Base-by-base conservation (phyloP, 2,329 filamentous ascomycete species). In the Fusarium pseudocircinatum region DNA sequence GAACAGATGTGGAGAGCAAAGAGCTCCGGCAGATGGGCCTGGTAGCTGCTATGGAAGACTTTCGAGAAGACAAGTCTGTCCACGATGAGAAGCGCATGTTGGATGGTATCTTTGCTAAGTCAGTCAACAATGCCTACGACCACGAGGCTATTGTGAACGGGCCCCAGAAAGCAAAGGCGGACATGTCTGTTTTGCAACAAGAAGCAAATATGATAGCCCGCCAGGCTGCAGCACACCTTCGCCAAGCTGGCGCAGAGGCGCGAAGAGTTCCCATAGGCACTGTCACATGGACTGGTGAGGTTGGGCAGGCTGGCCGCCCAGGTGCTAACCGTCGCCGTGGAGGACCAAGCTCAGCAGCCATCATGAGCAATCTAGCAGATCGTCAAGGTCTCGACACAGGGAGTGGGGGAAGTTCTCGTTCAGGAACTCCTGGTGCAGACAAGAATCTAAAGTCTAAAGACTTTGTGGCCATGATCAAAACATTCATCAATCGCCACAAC, bases 281-380 rank as follows among this genome's bases (percentile, higher is more conserved):
- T 0, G 94, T 96, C 14, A 98, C 96, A 2, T 98, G 96, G 96
- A 98, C 96, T 0, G 96, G 96, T 4, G 90, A 93, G 75, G 90
- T 93, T 52, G 96, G 96, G 15, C 88, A 92, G 56, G 91, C 91
- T 9, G 96, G 95, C 3, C 87, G 93, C 40, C 93, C 93, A 2
- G 88, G 90, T 32, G 86, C 84, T 40, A 83, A 82, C 63, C 87
- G 84, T 26, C 86, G 87, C 1, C 87, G 84, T 44, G 87, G 82
- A 39, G 88, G 87, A 8, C 87, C 88, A 9, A 84, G 86, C 72
- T 89, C 89, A 4, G 83, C 87, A 4, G 83, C 85, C 40, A 84
- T 93, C 28, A 82, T 92, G 60, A 86, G 86, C 22, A 87, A 88
- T 28, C 81, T 92, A 22, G 86, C 89, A 6, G 85, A 87, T 61